Evolutionary conservation across 2,329 filamentous ascomycete species (phyloP), one percentile per base, ranked within the genome.

Genomic region (Fusarium annulatum): DNA sequence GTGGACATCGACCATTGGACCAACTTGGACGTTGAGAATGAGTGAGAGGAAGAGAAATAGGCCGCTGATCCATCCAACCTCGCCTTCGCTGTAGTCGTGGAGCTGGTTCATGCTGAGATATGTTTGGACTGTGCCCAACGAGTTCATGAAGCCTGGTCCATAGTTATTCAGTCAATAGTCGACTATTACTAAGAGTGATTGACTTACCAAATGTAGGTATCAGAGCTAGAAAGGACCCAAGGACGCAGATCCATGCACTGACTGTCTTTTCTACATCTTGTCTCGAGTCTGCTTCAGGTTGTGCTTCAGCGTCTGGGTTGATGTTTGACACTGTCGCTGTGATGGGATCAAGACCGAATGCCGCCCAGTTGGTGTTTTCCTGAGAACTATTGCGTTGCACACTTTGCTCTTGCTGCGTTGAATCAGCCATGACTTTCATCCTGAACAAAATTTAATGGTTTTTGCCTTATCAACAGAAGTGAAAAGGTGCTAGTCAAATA

Each of bases 41-140:
- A 87, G 76, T 0, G 82, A 80, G 2, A 87, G 72, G 51, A 86
- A 87, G 9, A 84, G 81, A 39, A 86, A 83, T 8, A 86, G 69
- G 2, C 85, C 84, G 2, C 83, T 82, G 59, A 87, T 87, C 86
- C 86, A 88, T 26, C 85, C 86, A 1, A 88, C 81, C 45, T 87
- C 82, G 7, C 84, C 78, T 7, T 83, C 78, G 7, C 81, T 81
- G 67, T 85, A 86, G 12, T 74, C 67, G 0, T 80, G 76, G 2
- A 88, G 80, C 71, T 88, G 85, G 61, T 88, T 79, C 7, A 77
- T 78, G 39, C 81, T 81, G 33, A 86, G 81, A 55, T 87, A 86
- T 48, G 85, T 81, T 69, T 87, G 86, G 1, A 88, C 76, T 2
- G 85, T 83, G n/a, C 86, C 86, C 11, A 87, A 82, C 66, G 77